Evolutionary conservation across 192 early-diverging fungal species (phyloP).

Genomic region (Pecoramyces ruminantium): DNA sequence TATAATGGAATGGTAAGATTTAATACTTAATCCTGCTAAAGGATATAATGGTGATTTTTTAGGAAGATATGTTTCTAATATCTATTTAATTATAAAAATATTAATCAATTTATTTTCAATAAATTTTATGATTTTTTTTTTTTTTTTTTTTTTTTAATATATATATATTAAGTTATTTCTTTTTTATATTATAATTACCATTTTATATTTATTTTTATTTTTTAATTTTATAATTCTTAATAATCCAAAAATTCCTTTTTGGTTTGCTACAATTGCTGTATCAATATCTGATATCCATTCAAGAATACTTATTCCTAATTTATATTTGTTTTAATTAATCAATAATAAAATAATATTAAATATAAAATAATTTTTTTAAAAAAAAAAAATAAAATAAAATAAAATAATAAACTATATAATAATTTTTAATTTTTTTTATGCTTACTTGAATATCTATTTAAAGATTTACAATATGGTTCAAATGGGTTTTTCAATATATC

Average conservation of each 20-base stretch:
- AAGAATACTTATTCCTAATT: background rate
- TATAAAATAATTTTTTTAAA: too few species aligned
- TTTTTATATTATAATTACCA: background rate
- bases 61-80: too few species aligned
- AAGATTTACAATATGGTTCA: background rate
- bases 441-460: background rate
- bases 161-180: background rate
- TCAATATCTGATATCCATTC: background rate
- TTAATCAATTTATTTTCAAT: too few species aligned
- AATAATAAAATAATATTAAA: too few species aligned
- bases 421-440: background rate
- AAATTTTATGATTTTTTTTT: too few species aligned
- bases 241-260: background rate
- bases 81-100: too few species aligned
- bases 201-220: background rate
- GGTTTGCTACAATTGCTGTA: background rate
- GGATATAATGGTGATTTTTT: too few species aligned
- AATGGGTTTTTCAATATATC: background rate
- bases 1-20: too few species aligned
- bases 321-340: too few species aligned
- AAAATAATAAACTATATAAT: too few species aligned
- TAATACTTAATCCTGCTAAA: too few species aligned
- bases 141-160: background rate
- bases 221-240: background rate
- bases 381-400: too few species aligned